These are phyloP conservation scores for Persicaria maculosa DNA, from an alignment of 148 eudicot species.

Conservation along the genomic window DNA sequence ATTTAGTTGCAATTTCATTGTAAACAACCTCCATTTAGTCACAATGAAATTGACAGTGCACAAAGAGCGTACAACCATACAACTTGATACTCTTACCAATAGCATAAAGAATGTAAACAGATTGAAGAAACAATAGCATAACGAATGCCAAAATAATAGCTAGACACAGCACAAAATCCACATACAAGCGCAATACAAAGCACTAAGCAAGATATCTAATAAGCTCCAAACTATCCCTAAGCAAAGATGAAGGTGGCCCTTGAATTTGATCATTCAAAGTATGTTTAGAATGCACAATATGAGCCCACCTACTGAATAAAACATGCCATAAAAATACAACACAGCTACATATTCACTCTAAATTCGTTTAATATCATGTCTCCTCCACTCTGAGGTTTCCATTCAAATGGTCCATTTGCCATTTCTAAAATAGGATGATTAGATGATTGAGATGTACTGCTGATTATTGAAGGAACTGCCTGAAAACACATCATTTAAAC, in stretches of 20 bases:
- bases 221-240: background rate
- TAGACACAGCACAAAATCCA: background rate
- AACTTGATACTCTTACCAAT: too few relatives aligned
- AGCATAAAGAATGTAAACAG: background rate
- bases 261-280: background rate
- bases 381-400: conserved; percentile 33
- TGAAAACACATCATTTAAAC: conserved; percentile 16
- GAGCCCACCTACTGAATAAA: background rate
- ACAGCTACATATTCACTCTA: conserved; percentile 5
- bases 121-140: background rate
- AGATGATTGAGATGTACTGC: conserved; percentile 12
- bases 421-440: conserved; percentile 25
- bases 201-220: background rate
- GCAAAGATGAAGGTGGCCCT: background rate
- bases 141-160: background rate
- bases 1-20: too few relatives aligned
- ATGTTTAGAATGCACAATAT: background rate
- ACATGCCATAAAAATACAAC: background rate
- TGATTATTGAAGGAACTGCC: conserved; percentile 42
- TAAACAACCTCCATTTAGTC: too few relatives aligned
- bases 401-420: conserved; percentile 23
- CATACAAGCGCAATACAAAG: background rate
- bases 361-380: conserved; percentile 27
- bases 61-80: too few relatives aligned
- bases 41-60: too few relatives aligned